Base-by-base conservation (phyloP, 306 rosid species). In the Abrus precatorius region DNA sequence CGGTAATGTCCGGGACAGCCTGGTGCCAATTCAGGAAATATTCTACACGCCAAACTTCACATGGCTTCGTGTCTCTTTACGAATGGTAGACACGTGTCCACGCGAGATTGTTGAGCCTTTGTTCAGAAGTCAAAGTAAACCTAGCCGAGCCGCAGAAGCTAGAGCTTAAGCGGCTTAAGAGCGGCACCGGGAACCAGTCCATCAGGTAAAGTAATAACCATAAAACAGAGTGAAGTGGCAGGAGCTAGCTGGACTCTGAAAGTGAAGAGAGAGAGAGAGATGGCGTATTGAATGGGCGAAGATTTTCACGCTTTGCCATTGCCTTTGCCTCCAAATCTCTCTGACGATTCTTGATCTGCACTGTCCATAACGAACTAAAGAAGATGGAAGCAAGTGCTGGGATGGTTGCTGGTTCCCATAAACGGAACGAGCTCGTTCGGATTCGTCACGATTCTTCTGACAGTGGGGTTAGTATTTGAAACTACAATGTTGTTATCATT, bases 331-430 rank as follows among this genome's bases (percentile, higher is more conserved):
- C 72, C 59, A 78, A 59, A 60, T 80, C 71, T 67, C 55, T 74
- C 60, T 7, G 54, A 12, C 71, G 48, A 75, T 72, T 71, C 0
- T 54, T 53, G 82, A 81, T 89, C 81, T 66, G 5, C 32, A 32
- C 65, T 72, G 14, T 82, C 81, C 14, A 11, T 28, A 1, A 7
- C 5, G 3, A 50, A 32, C 10, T 3, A 28, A 2, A 9, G 9
- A 64, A 57, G 78, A 96, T 96, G 99, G 92, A 96, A 77, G 98
- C 98, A 36, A 83, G 86, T 82, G 96, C 92, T 1, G 99, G 97
- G 72, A 50, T 96, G 94, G 98, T 92, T 54, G 99, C 99, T 38
- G 99, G 99, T 4, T 96, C 99, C n/a, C 82, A 96, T 76, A 96
- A 92, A 34, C 72, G 97, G 66, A 96, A 96, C 84, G 98, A 96